Percentiles rank a stretch among this genome's conserved stretches.
Conservation (phyloP, 805 yeast species). For the Candida pseudofarinosa region DNA sequence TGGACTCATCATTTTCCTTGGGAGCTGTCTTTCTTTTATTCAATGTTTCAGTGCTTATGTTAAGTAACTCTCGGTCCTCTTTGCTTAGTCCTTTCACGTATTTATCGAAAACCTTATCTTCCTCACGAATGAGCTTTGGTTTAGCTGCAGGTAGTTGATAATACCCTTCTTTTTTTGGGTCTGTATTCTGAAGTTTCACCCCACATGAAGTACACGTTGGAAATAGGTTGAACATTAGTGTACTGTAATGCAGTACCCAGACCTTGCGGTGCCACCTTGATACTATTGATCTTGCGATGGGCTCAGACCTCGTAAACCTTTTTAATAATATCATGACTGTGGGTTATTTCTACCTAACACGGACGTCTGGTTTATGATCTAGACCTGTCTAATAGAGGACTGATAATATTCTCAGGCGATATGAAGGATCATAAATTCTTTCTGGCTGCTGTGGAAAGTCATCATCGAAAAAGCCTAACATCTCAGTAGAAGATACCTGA, state of each 20-base stretch:
- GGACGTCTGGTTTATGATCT: too few species aligned
- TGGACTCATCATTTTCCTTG: not conserved
- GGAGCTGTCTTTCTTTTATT: not conserved
- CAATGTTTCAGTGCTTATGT: conserved; percentile 7
- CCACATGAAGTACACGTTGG: conserved; percentile 57
- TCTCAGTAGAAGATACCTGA: too few species aligned
- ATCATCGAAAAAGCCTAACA: too few species aligned
- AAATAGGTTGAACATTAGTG: conserved; percentile 8
- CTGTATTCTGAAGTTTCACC: conserved; percentile 40
- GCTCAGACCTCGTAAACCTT: not conserved
- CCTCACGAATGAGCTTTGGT: conserved; percentile 10
- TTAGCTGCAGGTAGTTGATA: conserved; percentile 20
- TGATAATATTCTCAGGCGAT: too few species aligned
- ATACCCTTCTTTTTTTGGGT: conserved; percentile 41
- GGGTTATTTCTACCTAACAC: too few species aligned
- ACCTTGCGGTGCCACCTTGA: not conserved
- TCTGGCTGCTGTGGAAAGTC: too few species aligned
- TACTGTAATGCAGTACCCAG: not conserved
- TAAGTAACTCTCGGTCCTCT: conserved; percentile 26
- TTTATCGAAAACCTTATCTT: conserved; percentile 21
- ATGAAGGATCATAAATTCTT: too few species aligned
- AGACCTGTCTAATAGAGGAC: too few species aligned
- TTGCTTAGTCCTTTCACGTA: conserved; percentile 14
- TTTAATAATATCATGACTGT: not conserved
- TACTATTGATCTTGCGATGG: not conserved